A percentile compares a stretch with the other conserved stretches of the same genome.
Conservation (phyloP, 192 early-diverging fungal genomes). For the Chytriomyces confervae region DNA sequence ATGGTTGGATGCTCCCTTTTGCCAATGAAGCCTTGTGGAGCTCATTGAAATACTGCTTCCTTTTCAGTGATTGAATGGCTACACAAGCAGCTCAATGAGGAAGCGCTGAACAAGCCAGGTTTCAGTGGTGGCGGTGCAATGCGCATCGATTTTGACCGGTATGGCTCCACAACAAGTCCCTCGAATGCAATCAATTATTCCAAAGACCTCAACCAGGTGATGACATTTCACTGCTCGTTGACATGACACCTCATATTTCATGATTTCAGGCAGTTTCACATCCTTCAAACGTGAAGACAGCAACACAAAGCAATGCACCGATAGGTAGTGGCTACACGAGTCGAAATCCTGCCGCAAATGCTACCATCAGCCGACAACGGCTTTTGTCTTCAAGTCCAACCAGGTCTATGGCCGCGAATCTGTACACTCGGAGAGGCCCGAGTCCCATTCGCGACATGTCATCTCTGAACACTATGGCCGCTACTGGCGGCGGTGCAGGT, state of each 20-base stretch:
- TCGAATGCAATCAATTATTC: background rate
- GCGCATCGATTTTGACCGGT: slow-evolving; percentile 34
- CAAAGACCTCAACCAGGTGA: background rate
- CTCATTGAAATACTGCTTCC: background rate
- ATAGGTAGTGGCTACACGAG: too few relatives aligned
- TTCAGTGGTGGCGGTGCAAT: background rate
- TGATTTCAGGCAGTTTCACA: too few relatives aligned
- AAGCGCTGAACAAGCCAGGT: slow-evolving; percentile 52
- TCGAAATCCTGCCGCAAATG: too few relatives aligned
- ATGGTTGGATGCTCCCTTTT: slow-evolving; percentile 40
- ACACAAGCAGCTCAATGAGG: slow-evolving; percentile 68
- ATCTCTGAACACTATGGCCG: slow-evolving; percentile 10
- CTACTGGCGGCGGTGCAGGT: background rate
- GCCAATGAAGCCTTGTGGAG: slow-evolving; percentile 5
- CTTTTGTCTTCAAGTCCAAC: background rate
- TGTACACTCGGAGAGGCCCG: background rate
- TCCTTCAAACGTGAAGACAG: too few relatives aligned
- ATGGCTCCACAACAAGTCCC: slow-evolving; percentile 14
- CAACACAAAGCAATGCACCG: too few relatives aligned
- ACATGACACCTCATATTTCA: too few relatives aligned
- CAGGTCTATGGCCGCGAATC: background rate
- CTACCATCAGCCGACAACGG: background rate
- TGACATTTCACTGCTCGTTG: background rate
- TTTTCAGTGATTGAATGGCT: slow-evolving; percentile 66
- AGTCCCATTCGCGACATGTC: slow-evolving; percentile 14